Percentiles rank a stretch among this genome's conserved stretches.
Conservation (phyloP, 2,329 filamentous ascomycete species). For the Nothophaeocryptopus gaeumannii region DNA sequence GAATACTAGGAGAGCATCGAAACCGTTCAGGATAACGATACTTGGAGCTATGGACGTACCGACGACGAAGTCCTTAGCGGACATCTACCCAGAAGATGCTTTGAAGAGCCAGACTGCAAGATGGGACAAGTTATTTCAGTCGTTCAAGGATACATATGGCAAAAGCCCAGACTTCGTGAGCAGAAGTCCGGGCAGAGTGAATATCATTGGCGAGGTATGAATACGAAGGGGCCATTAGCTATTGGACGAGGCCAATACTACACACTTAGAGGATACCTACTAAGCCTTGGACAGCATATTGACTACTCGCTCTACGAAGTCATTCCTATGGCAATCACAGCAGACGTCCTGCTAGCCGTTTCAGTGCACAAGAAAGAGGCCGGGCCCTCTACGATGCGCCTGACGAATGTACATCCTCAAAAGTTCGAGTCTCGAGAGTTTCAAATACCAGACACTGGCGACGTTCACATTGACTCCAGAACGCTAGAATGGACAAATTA, state of each 20-base stretch:
- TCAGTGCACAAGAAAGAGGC: constrained; percentile 52
- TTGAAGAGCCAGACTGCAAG: constrained; percentile 65
- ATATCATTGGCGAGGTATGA: constrained; percentile 83
- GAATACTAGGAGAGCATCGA: too few relatives aligned
- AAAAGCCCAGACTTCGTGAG: constrained; percentile 74
- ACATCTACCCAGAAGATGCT: constrained; percentile 79
- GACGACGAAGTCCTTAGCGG: constrained; percentile 67
- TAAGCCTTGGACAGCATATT: constrained; percentile 62
- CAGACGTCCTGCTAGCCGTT: constrained; percentile 86
- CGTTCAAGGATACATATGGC: constrained; percentile 70
- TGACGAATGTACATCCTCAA: constrained; percentile 72
- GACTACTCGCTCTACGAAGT: constrained; percentile 98
- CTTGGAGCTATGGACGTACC: constrained; percentile 54
- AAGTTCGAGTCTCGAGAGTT: constrained; percentile 78
- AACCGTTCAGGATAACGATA: too few relatives aligned
- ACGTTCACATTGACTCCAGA: constrained; percentile 70
- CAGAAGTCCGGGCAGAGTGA: constrained; percentile 88
- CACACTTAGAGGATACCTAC: background rate
- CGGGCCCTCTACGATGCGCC: constrained; percentile 63
- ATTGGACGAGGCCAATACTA: background rate
- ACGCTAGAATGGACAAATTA: constrained; percentile 97
- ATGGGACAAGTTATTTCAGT: constrained; percentile 70
- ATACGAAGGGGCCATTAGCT: background rate
- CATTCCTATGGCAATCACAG: constrained; percentile 89
- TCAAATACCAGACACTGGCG: constrained; percentile 59